Percentiles rank a stretch among this genome's conserved stretches.
Evolutionary conservation across 1,284 basidiomycete genomes (phyloP).

Genomic region (Cutaneotrichosporon dermatis): DNA sequence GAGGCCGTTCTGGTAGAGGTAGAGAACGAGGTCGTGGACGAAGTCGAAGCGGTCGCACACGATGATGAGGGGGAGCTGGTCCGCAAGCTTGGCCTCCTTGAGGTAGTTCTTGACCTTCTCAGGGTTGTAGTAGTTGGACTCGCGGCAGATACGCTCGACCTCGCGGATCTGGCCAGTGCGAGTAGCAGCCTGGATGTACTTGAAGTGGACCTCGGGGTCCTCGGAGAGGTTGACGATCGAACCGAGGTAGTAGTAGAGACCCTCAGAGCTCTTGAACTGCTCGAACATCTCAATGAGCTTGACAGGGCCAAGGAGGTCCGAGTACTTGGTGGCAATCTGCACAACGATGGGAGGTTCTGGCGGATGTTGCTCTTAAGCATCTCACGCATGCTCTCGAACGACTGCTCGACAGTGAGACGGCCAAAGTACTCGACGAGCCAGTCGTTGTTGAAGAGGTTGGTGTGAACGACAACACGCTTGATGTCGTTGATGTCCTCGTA

Average conservation of each 20-base stretch:
- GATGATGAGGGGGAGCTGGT: conserved; percentile 98
- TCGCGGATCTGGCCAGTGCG: conserved; percentile 98
- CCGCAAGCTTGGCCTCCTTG: conserved; percentile 93
- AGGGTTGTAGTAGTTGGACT: conserved; percentile 96
- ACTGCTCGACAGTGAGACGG: conserved; percentile 96
- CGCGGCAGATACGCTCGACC: conserved; percentile 96
- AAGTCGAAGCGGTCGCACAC: conserved; percentile 99
- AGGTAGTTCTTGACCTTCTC: conserved; percentile 99
- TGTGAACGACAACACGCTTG: conserved; percentile 96
- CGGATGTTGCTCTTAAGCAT: conserved; percentile 97
- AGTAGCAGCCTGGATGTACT: conserved; percentile 99
- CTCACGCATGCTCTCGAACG: conserved; percentile 91
- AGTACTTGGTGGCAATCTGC: conserved; percentile 98
- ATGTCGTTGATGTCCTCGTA: conserved; percentile 97
- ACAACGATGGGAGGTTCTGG: conserved; percentile 97
- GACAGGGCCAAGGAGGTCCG: conserved; percentile 93
- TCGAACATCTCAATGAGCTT: conserved; percentile 99
- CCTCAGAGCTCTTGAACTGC: conserved; percentile 95
- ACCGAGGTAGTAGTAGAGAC: conserved; percentile 95
- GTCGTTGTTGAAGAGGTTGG: conserved; percentile 74
- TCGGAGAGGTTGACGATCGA: conserved; percentile 95
- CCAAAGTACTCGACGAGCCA: conserved; percentile 99
- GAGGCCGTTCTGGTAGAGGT: conserved; percentile 96
- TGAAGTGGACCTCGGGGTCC: conserved; percentile 98
- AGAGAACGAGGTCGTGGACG: conserved; percentile 97